These are phyloP conservation scores for Cercospora zeae-maydis DNA, from an alignment of 2,329 filamentous ascomycete genomes.

Conservation along the genomic window DNA sequence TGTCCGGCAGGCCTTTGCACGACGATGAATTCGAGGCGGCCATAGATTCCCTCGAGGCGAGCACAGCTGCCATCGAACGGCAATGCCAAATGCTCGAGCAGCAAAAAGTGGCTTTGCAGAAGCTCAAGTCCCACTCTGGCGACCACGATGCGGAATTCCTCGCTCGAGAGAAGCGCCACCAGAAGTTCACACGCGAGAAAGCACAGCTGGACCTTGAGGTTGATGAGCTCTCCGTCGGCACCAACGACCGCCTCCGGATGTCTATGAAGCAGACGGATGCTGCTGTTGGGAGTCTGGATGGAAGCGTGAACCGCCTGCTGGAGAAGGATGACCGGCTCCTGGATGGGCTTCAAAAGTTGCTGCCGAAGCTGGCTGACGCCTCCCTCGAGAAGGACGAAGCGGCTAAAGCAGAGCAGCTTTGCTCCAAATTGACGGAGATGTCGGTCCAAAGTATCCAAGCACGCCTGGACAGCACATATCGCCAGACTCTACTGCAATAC, in stretches of 20 bases:
- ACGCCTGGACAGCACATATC: constrained; percentile 52
- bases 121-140: constrained; percentile 46
- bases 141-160: background rate
- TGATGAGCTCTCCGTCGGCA: constrained; percentile 31
- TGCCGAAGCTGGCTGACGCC: constrained; percentile 54
- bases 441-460: constrained; percentile 42
- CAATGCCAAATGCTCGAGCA: constrained; percentile 60
- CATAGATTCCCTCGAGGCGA: constrained; percentile 60
- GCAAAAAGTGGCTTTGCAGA: constrained; percentile 61
- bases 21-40: constrained; percentile 61
- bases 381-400: constrained; percentile 46
- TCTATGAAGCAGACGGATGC: constrained; percentile 50
- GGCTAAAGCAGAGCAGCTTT: constrained; percentile 56
- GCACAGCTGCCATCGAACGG: constrained; percentile 61
- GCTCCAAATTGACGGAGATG: constrained; percentile 43
- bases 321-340: constrained; percentile 61
- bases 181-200: constrained; percentile 39
- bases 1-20: constrained; percentile 46
- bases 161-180: constrained; percentile 17
- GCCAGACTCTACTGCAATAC: constrained; percentile 13
- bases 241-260: constrained; percentile 36
- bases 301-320: constrained; percentile 49
- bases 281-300: constrained; percentile 46
- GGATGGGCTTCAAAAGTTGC: constrained; percentile 62
- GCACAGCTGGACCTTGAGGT: constrained; percentile 42